Base-by-base conservation (phyloP, 2,329 filamentous ascomycete species). In the Albophoma yamanashiensis region DNA sequence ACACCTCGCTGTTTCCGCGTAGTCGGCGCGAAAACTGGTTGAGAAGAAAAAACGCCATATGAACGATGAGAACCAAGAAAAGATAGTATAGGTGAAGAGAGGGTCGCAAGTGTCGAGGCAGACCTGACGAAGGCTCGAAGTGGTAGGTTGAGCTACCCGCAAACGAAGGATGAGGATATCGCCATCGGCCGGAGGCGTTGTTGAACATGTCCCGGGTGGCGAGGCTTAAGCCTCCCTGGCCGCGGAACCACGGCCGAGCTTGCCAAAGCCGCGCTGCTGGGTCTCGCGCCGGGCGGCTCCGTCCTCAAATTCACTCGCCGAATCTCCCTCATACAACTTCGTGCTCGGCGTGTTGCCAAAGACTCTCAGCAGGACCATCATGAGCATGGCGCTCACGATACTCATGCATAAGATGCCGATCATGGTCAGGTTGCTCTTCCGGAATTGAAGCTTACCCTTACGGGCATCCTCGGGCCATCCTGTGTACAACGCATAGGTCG, bases 401-500 rank as follows among this genome's bases (percentile, higher is more conserved):
- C 91, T 96, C 57, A 86, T 76, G 63, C 83, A 85, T 25, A 96
- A 75, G 60, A 96, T 96, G 3, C 87, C 92, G 61, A 96, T 86
- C 91, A 96, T 95, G 66, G 88, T 85, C 65, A 92, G 77, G 73
- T 95, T 96, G 75, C 91, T 95, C 71, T 87, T 87, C 63, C 89
- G 86, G 74, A 89, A 95, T 74, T 88, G 87, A 67, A 83, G 79
- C 12, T 83, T 83, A 0, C 89, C 89, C 1, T 81, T 76, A n/a
- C 75, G 77, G 11, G 84, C 84, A 71, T 96, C 92, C 52, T 82
- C 87, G 2, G 87, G 83, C 92, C 92, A 96, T 38, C 92, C 92
- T 0, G 87, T 88, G 73, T 96, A 96, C 56, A 96, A 76, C 15
- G 92, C 92, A 70, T 96, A 96, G 0, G 92, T 96, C 2, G 91